Base-by-base conservation (phyloP, 2,329 filamentous ascomycete species). In the Apiospora pterosperma region DNA sequence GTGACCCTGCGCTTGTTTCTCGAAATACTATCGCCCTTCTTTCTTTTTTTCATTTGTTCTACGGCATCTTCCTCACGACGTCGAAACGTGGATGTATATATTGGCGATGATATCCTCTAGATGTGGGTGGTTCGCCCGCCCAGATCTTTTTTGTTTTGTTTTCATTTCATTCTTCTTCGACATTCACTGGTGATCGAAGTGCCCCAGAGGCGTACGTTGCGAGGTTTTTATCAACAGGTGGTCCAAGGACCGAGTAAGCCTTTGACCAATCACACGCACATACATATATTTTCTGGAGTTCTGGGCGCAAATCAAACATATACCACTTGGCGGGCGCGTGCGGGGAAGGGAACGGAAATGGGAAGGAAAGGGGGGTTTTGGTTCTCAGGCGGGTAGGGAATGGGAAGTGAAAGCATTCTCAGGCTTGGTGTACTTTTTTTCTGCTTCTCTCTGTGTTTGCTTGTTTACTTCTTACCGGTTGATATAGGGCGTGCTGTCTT, bases 1-100 rank as follows among this genome's bases (percentile, higher is more conserved):
- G 62, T 76, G 60, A 72, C n/a, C 10, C 25, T 12, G 36, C n/a
- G 3, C 19, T 16, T 60, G n/a, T 42, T 31, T 21, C 34, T 61
- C 42, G 28, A 55, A 34, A 55, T 28, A 55, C 28, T n/a, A 34
- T 55, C n/a, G 12, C 34, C 59, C 23, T 21, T 14, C 6, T 48
- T 44, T 60, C 19, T 21, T n/a, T 48, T 48, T 36, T 48, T 55
- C 48, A 55, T 55, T 55, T 55, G 48, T 55, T 55, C 48, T 55
- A 34, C 16, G 48, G 34, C 42, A 25, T 44, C 21, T 21, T 52
- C 39, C n/a, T 23, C 34, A 23, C 23, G 19, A 34, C 25, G 34
- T 39, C 28, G 39, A 62, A 62, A 62, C 39, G 28, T 62, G 48
- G 60, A 62, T 62, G 60, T 62, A 62, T 31, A 62, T 62, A 62